Evolutionary conservation across 352 stramenopile genomes (phyloP), one percentile per base, ranked within the genome.

Genomic region (Phytophthora capsici): DNA sequence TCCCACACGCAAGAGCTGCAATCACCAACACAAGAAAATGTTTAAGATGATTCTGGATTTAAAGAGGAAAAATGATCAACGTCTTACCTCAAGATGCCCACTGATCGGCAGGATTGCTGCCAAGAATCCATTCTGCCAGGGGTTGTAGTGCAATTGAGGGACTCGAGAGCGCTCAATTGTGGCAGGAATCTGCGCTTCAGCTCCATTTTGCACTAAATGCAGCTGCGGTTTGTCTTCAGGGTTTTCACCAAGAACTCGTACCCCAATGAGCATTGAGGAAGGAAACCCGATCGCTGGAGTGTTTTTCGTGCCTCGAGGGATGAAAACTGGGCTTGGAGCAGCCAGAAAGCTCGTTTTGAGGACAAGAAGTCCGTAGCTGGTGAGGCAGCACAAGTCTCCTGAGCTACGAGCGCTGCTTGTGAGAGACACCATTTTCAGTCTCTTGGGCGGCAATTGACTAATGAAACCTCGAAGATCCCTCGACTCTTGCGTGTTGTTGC

Each of bases 1-100:
- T 37, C 88, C 82, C 58, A 93, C 76, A 50, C 89, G 80, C 1
- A 93, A 60, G 25, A 93, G 77, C 84, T 91, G 20, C 8, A 9
- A 32, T 1, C 38, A 45, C 14, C 10, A 22, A 26, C 22, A 64
- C 28, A 60, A 22, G 9, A 48, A 44, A 30, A 36, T 25, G n/a
- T 26, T 20, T 37, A 3, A 52, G n/a, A 16, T 34, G 28, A 17
- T 36, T 3, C 2, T 51, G 12, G 13, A 12, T 56, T 43, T 16
- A 40, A 57, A 1, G 4, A 20, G 23, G 9, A 30, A 13, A n/a
- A n/a, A 48, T 47, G 17, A 12, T 44, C 10, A 9, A 8, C 9
- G 14, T 49, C 30, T 34, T 38, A 91, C 82, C 78, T 93, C 84
- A 3, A 89, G 56, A 55, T 93, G 82, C 0, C 71, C 71, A 23